phyloP scores from a whole-genome alignment of 106 monocot genomes.

The Allium sativum region DNA sequence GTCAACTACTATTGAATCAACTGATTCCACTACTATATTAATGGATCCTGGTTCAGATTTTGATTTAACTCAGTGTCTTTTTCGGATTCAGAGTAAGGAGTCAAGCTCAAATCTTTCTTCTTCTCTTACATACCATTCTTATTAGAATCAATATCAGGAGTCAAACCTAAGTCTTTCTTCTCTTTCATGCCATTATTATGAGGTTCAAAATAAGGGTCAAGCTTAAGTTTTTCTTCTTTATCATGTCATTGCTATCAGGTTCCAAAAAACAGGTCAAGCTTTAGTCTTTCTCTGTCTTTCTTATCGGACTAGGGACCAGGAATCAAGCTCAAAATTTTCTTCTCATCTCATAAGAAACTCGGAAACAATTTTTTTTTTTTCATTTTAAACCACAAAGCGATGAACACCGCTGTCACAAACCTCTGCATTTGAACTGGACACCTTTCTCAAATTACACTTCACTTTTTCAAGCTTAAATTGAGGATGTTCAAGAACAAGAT shows the following conservation, averaged over 20 bases:
- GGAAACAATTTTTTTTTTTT: too few relatives aligned
- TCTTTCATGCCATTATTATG: conserved; percentile 25
- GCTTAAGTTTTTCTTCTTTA: conserved; percentile 10
- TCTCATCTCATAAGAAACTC: neutral
- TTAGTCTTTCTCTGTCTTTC: conserved; percentile 18
- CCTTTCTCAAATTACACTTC: conserved; percentile 79
- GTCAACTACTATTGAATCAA: conserved; percentile 8
- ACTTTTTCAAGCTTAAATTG: conserved; percentile 91
- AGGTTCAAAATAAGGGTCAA: conserved; percentile 21
- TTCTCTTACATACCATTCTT: too few relatives aligned
- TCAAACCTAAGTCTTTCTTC: conserved; percentile 11
- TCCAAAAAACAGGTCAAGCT: conserved; percentile 18
- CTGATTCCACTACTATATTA: conserved; percentile 5
- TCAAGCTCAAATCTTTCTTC: too few relatives aligned
- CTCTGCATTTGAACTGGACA: conserved; percentile 44
- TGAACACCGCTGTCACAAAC: conserved; percentile 9
- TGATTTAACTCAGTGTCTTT: conserved; percentile 16
- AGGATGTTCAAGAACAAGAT: conserved; percentile 45
- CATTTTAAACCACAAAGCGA: too few relatives aligned
- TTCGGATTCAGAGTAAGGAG: conserved; percentile 25
- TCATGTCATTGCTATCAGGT: conserved; percentile 19
- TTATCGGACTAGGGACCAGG: conserved; percentile 27
- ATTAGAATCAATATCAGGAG: too few relatives aligned
- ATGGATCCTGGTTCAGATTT: conserved; percentile 15
- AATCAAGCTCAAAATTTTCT: conserved; percentile 9